Evolutionary conservation across 805 yeast genomes (phyloP).

Genomic region (Candida chauliodis): DNA sequence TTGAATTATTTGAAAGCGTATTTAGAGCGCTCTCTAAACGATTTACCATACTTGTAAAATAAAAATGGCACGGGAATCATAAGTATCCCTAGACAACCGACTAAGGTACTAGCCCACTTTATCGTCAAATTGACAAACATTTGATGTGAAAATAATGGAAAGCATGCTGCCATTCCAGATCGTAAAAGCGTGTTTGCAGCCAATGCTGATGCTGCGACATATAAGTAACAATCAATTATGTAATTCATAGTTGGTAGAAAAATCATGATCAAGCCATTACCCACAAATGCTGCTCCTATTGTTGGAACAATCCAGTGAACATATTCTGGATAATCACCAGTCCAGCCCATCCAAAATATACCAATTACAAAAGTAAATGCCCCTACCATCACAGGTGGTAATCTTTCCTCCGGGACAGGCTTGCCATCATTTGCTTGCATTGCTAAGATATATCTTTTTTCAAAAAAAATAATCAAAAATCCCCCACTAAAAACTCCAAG

Average conservation of each 20-base stretch:
- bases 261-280: slow-evolving; percentile 48
- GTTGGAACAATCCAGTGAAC: slow-evolving; percentile 74
- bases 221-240: slow-evolving; percentile 56
- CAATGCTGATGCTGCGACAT: slow-evolving; percentile 59
- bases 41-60: slow-evolving; percentile 48
- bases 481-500: slow-evolving; percentile 67
- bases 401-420: slow-evolving; percentile 75
- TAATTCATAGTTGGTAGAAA: slow-evolving; percentile 61
- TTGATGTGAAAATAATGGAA: slow-evolving; percentile 56
- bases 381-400: slow-evolving; percentile 74
- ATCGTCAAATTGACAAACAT: slow-evolving; percentile 50
- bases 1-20: slow-evolving; percentile 21
- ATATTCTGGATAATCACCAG: slow-evolving; percentile 69
- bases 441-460: slow-evolving; percentile 48
- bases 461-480: slow-evolving; percentile 47
- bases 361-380: slow-evolving; percentile 72
- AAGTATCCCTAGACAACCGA: slow-evolving; percentile 50
- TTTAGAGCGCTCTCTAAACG: slow-evolving; percentile 17
- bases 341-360: slow-evolving; percentile 83
- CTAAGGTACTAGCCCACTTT: slow-evolving; percentile 52
- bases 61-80: slow-evolving; percentile 57
- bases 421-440: slow-evolving; percentile 51
- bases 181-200: slow-evolving; percentile 62
- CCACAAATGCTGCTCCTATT: slow-evolving; percentile 40
- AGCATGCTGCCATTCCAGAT: slow-evolving; percentile 56